Evolutionary conservation across 441 rosid species (phyloP).

Genomic region (Omphalea diandra): DNA sequence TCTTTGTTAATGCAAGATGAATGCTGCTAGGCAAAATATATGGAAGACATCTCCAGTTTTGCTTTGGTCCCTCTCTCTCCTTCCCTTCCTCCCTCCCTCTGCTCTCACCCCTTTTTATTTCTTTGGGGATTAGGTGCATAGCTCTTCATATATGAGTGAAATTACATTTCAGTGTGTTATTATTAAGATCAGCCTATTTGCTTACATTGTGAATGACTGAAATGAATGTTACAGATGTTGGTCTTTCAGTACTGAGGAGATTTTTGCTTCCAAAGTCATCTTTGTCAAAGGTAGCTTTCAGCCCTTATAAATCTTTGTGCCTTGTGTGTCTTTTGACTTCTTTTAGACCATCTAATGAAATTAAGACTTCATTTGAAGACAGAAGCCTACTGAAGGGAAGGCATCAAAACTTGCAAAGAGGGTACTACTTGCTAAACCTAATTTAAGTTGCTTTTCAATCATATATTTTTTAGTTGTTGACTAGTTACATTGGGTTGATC

Average conservation of each 20-base stretch:
- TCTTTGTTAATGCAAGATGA: too few species aligned
- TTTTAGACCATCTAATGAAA: slow-evolving; percentile 40
- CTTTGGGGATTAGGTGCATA: neutral
- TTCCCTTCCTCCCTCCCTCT: too few species aligned
- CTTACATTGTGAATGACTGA: slow-evolving; percentile 10
- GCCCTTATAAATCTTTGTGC: slow-evolving; percentile 14
- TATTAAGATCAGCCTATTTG: slow-evolving; percentile 2
- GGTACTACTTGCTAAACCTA: too few species aligned
- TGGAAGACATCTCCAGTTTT: neutral
- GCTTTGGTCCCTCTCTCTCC: too few species aligned
- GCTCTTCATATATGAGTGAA: neutral
- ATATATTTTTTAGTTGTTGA: neutral
- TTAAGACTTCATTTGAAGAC: slow-evolving; percentile 55
- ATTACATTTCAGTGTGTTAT: neutral
- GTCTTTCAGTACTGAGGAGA: slow-evolving; percentile 84
- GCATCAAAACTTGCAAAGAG: slow-evolving; percentile 91
- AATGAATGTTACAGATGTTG: slow-evolving; percentile 70
- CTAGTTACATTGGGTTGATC: neutral
- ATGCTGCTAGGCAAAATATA: too few species aligned
- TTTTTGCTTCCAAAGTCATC: slow-evolving; percentile 63
- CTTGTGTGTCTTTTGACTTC: slow-evolving; percentile 19
- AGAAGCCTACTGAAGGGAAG: slow-evolving; percentile 74
- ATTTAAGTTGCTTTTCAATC: slow-evolving; percentile 9
- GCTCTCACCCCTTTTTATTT: neutral
- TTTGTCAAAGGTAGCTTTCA: slow-evolving; percentile 53